Evolutionary conservation across 805 yeast species (phyloP), one percentile per base, ranked within the genome.

Genomic region (Sugiyamaella floridensis): DNA sequence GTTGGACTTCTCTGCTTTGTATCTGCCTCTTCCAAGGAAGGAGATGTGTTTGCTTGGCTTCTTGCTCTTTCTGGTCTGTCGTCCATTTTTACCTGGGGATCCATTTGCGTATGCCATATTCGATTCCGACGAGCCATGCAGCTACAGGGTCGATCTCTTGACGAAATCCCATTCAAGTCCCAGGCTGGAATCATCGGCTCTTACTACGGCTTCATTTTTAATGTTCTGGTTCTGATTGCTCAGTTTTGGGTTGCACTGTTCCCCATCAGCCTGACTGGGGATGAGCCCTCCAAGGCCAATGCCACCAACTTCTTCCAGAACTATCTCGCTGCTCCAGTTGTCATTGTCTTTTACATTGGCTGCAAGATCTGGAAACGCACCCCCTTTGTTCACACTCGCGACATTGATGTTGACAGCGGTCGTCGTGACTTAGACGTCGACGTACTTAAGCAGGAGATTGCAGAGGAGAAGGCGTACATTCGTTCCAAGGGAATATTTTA

Each of bases 181-280:
- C 82, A 79, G 56, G 72, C 77, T 43, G 93, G 93, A 60, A 67
- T 79, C 32, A 66, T 64, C 57, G 89, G 90, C 45, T 81, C 92
- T 0, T 68, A 64, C 53, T 77, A 77, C 64, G 89, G 89, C 48
- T 60, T 77, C n/a, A 50, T 68, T 14, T 68, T 86, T 63, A 81
- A 80, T 65, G 29, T 76, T 19, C 63, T 82, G 50, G 81, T 86
- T 57, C 71, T 86, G 55, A 68, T 76, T 20, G 53, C 53, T n/a
- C 79, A 89, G 71, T 83, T 86, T 72, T 86, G 88, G 85, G 75
- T 82, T 52, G 87, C 89, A 10, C 66, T 83, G 44, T 84, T 73
- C 74, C 93, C 93, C 53, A 63, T 82, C 45, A 80, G 81, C 6
- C 37, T 32, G n/a, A 32, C 37, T 11, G 4, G 42, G 8, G 48